These are phyloP conservation scores for Nakaseomyces uthaithaninus DNA, from an alignment of 1,139 yeast genomes.

Conservation along the genomic window DNA sequence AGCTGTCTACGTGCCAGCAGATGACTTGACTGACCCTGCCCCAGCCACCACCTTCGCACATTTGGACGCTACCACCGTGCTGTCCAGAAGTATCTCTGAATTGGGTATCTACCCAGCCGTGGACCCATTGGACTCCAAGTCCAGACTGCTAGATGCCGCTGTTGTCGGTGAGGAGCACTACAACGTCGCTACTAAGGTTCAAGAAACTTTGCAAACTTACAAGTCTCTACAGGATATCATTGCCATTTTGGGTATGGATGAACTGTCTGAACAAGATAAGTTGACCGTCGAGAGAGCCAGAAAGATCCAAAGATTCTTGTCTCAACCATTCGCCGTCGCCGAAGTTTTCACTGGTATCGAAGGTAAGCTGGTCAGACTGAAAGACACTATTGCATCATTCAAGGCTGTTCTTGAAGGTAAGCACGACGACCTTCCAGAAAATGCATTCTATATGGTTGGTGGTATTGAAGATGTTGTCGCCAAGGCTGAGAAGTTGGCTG, in stretches of 20 bases:
- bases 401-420: constrained; percentile 96
- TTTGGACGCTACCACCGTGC: constrained; percentile 99
- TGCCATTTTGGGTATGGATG: constrained; percentile 99
- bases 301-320: constrained; percentile 99
- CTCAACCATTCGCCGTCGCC: constrained; percentile 99
- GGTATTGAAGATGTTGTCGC: constrained; percentile 97
- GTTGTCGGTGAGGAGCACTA: constrained; percentile 99
- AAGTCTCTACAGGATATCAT: constrained; percentile 99
- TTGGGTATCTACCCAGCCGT: constrained; percentile 99
- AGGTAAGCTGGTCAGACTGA: constrained; percentile 94
- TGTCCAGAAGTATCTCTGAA: constrained; percentile 99
- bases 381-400: constrained; percentile 91
- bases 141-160: constrained; percentile 94
- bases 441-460: constrained; percentile 99
- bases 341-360: constrained; percentile 99
- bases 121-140: constrained; percentile 99
- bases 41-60: constrained; percentile 99
- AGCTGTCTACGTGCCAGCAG: constrained; percentile 99
- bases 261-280: constrained; percentile 96
- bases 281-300: constrained; percentile 99
- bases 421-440: constrained; percentile 97
- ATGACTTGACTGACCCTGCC: constrained; percentile 99
- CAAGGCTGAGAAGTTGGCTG: constrained; percentile 97
- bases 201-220: constrained; percentile 98
- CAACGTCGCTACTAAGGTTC: constrained; percentile 88